Percentiles rank a stretch among this genome's conserved stretches.
phyloP scores from a whole-genome alignment of 495 filamentous ascomycete species.

The Hypoxylon crocopeplum region DNA sequence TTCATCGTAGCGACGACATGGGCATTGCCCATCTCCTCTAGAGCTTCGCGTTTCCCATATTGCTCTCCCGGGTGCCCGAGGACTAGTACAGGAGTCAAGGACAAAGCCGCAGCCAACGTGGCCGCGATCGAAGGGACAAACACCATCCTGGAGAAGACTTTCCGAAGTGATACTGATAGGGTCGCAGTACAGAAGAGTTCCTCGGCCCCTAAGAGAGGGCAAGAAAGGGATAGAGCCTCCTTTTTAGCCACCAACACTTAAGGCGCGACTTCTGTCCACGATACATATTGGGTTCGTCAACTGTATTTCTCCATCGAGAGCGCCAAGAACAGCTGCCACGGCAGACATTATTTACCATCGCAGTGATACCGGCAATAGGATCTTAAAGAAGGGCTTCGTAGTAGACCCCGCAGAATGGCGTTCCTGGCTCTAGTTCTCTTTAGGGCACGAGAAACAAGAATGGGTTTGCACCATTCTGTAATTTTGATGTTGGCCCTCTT shows the following conservation, averaged over 20 bases:
- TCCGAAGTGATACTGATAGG: conserved; percentile 3
- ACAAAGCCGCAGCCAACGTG: conserved; percentile 29
- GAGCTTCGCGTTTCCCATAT: conserved; percentile 28
- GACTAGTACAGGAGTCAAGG: conserved; percentile 20
- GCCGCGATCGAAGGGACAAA: conserved; percentile 29
- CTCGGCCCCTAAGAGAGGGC: background rate
- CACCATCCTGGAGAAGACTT: conserved; percentile 30
- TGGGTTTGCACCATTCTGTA: conserved; percentile 4
- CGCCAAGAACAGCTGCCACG: conserved; percentile 34
- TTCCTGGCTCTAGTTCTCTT: conserved; percentile 4
- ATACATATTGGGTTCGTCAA: conserved; percentile 15
- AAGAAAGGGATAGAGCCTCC: conserved; percentile 8
- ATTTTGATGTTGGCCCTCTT: conserved; percentile 19
- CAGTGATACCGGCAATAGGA: conserved; percentile 21
- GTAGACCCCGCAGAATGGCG: conserved; percentile 19
- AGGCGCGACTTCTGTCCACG: conserved; percentile 9
- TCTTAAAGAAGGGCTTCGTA: background rate
- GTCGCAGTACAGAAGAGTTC: conserved; percentile 5
- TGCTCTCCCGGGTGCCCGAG: conserved; percentile 39
- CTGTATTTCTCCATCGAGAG: conserved; percentile 27
- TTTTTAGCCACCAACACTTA: conserved; percentile 25
- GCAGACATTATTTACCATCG: conserved; percentile 23
- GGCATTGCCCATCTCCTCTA: conserved; percentile 35
- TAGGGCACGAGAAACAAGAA: conserved; percentile 8
- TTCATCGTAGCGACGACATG: conserved; percentile 40